phyloP scores from a whole-genome alignment of 768 basidiomycete genomes.

The Chiua virens region DNA sequence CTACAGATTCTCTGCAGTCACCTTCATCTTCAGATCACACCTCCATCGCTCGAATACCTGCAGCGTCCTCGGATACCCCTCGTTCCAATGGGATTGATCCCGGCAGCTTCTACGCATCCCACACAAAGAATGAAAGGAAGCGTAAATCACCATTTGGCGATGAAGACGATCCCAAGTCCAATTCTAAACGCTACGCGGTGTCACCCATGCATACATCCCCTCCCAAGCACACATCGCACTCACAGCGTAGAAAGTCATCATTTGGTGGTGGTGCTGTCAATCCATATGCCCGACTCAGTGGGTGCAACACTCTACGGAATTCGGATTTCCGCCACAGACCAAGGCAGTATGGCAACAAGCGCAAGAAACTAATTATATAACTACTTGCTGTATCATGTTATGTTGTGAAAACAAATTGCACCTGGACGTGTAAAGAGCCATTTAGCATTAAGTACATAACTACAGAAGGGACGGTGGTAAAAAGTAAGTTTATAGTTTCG shows the following conservation, averaged over 20 bases:
- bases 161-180: slow-evolving; percentile 26
- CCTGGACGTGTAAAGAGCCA: neutral
- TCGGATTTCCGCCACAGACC: slow-evolving; percentile 22
- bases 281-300: slow-evolving; percentile 36
- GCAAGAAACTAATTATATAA: slow-evolving; percentile 38
- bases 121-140: slow-evolving; percentile 33
- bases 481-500: slow-evolving; percentile 47
- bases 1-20: slow-evolving; percentile 34
- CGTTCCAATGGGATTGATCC: slow-evolving; percentile 31
- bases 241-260: slow-evolving; percentile 28
- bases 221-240: slow-evolving; percentile 19
- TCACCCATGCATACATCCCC: slow-evolving; percentile 25
- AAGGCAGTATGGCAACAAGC: slow-evolving; percentile 34
- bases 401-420: slow-evolving; percentile 6
- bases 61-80: slow-evolving; percentile 18
- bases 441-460: neutral
- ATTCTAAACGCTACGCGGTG: slow-evolving; percentile 16
- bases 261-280: slow-evolving; percentile 33
- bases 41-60: slow-evolving; percentile 17
- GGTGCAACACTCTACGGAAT: slow-evolving; percentile 35
- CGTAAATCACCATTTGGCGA: slow-evolving; percentile 40
- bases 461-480: neutral
- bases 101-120: slow-evolving; percentile 39
- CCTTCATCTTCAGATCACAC: slow-evolving; percentile 32
- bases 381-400: slow-evolving; percentile 7